These are phyloP conservation scores for Zasmidium citrigriseum DNA, from an alignment of 2,329 filamentous ascomycete genomes.

Conservation along the genomic window DNA sequence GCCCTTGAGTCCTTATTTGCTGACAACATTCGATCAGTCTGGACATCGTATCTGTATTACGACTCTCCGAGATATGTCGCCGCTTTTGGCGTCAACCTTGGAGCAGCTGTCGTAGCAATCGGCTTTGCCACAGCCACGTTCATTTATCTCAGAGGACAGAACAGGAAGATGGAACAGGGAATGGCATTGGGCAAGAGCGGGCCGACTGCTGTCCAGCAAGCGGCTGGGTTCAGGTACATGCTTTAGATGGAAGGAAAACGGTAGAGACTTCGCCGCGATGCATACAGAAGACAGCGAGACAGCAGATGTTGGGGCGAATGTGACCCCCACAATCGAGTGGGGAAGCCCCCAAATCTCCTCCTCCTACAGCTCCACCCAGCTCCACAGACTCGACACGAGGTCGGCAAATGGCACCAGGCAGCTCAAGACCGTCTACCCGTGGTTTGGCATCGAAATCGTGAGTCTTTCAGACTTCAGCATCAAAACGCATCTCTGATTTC, in stretches of 20 bases:
- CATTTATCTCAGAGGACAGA: constrained; percentile 24
- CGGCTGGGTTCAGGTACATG: constrained; percentile 30
- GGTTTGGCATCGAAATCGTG: neutral
- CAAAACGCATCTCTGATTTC: neutral
- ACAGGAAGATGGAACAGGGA: constrained; percentile 30
- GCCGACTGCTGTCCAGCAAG: constrained; percentile 25
- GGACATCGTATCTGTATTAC: constrained; percentile 23
- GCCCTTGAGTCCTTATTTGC: neutral
- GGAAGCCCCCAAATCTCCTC: constrained; percentile 1
- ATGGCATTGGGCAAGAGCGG: constrained; percentile 23
- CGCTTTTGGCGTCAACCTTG: constrained; percentile 24
- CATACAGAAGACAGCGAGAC: neutral
- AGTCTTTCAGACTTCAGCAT: neutral
- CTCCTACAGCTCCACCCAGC: neutral
- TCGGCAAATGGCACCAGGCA: neutral
- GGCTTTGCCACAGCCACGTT: constrained; percentile 21
- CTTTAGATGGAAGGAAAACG: constrained; percentile 14
- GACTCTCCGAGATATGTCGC: constrained; percentile 21
- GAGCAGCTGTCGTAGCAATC: constrained; percentile 22
- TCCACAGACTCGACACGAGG: constrained; percentile 1
- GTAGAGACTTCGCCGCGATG: neutral
- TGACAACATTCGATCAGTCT: constrained; percentile 8
- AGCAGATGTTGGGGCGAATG: neutral
- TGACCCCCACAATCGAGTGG: neutral
- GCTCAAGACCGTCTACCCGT: neutral